phyloP scores from a whole-genome alignment of 176 grass and related monocot genomes.

The Zizania latifolia region DNA sequence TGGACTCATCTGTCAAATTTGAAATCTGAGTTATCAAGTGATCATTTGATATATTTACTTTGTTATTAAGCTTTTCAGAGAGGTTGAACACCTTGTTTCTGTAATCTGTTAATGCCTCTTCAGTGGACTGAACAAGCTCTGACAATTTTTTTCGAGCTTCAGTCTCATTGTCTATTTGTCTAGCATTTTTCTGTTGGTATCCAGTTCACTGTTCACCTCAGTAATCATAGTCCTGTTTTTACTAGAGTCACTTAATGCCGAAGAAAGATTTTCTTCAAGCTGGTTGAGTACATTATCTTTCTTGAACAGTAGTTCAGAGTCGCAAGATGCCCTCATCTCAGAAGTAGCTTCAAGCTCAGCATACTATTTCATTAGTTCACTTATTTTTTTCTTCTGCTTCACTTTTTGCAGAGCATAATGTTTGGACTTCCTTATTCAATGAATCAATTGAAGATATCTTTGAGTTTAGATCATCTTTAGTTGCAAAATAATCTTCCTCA shows the following conservation, averaged over 20 bases:
- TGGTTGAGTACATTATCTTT: constrained; percentile 58
- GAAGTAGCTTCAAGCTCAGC: constrained; percentile 54
- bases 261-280: constrained; percentile 67
- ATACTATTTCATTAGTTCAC: constrained; percentile 45
- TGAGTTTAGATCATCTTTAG: constrained; percentile 56
- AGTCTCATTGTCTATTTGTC: constrained; percentile 57
- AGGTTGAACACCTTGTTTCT: constrained; percentile 60
- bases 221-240: constrained; percentile 41
- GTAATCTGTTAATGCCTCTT: constrained; percentile 55
- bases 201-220: constrained; percentile 58
- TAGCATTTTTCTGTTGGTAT: constrained; percentile 47
- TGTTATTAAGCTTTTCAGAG: constrained; percentile 55
- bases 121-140: constrained; percentile 50
- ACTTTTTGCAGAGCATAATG: constrained; percentile 43
- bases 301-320: constrained; percentile 59
- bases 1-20: constrained; percentile 55
- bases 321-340: constrained; percentile 45
- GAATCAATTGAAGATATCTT: constrained; percentile 60
- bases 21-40: constrained; percentile 54
- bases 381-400: constrained; percentile 54
- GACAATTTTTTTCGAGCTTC: constrained; percentile 46
- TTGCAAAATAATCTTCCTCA: constrained; percentile 51
- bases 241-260: constrained; percentile 48
- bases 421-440: constrained; percentile 56
- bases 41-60: constrained; percentile 55